Percentiles rank a stretch among this genome's conserved stretches.
Conservation (phyloP, 2,329 filamentous ascomycete species). For the Colletotrichum costaricense region DNA sequence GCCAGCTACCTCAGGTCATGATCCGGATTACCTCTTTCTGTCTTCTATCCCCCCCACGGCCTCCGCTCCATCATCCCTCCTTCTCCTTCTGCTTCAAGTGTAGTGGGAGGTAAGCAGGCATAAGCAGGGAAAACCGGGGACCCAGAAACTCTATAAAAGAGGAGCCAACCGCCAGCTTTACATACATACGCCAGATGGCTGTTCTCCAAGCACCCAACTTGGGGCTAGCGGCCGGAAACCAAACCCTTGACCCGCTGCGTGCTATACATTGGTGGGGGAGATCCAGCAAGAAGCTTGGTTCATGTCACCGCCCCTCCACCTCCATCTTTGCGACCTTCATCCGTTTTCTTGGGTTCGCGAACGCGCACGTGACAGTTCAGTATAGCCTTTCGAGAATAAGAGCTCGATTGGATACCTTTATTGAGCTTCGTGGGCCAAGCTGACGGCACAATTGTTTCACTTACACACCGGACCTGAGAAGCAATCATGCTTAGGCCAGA, state of each 20-base stretch:
- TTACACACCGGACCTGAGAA: too few relatives aligned
- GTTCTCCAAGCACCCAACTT: neutral
- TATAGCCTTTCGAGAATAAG: too few relatives aligned
- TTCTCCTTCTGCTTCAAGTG: neutral
- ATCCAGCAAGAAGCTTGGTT: conserved; percentile 17
- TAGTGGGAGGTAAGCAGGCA: neutral
- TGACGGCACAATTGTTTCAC: too few relatives aligned
- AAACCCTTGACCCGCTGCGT: neutral
- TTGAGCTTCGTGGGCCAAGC: too few relatives aligned
- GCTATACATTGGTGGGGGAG: neutral
- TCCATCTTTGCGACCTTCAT: neutral
- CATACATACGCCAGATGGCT: too few relatives aligned
- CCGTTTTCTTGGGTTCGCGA: neutral
- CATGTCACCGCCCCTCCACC: neutral
- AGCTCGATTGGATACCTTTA: too few relatives aligned
- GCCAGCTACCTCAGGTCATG: neutral
- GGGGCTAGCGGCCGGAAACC: neutral
- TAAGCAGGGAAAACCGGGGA: neutral
- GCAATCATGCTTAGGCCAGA: too few relatives aligned
- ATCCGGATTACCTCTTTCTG: conserved; percentile 17
- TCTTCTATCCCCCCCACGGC: neutral
- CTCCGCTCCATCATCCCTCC: too few relatives aligned
- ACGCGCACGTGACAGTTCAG: conserved; percentile 8
- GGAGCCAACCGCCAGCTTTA: neutral
- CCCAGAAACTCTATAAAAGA: neutral